Evolutionary conservation across 2,329 filamentous ascomycete species (phyloP).

Genomic region (Pleurostoma richardsiae): DNA sequence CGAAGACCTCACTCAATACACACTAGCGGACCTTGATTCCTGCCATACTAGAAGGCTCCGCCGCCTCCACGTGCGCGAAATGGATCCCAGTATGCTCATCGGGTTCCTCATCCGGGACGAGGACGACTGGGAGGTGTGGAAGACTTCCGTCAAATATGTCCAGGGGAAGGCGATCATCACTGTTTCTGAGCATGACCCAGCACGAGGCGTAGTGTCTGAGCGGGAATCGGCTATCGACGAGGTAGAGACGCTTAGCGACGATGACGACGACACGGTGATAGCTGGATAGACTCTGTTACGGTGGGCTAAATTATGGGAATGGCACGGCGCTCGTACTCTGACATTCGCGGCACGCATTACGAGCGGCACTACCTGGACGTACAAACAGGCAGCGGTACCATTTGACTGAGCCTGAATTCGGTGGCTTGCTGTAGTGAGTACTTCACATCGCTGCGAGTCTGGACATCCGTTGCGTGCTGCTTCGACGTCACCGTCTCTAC

Average conservation of each 20-base stretch:
- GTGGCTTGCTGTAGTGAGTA: no score
- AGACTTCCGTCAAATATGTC: conserved; percentile 65
- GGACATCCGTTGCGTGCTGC: no score
- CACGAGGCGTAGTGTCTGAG: conserved; percentile 48
- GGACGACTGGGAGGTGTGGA: conserved; percentile 81
- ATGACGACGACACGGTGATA: conserved; percentile 27
- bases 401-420: no score
- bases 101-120: conserved; percentile 83
- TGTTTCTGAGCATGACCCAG: conserved; percentile 67
- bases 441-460: no score
- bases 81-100: conserved; percentile 98
- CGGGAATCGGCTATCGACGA: conserved; percentile 77
- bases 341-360: no score
- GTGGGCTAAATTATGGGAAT: no score
- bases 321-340: no score
- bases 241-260: conserved; percentile 82
- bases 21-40: conserved; percentile 67
- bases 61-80: conserved; percentile 78
- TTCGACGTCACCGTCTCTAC: no score
- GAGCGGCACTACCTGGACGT: no score
- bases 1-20: conserved; percentile 52
- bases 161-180: conserved; percentile 84
- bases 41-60: conserved; percentile 86
- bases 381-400: no score
- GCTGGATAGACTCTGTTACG: no score